Percentiles rank a stretch among this genome's conserved stretches.
These are phyloP conservation scores for Bacterosira constricta DNA, from an alignment of 108 stramenopile genomes.

Conservation along the genomic window DNA sequence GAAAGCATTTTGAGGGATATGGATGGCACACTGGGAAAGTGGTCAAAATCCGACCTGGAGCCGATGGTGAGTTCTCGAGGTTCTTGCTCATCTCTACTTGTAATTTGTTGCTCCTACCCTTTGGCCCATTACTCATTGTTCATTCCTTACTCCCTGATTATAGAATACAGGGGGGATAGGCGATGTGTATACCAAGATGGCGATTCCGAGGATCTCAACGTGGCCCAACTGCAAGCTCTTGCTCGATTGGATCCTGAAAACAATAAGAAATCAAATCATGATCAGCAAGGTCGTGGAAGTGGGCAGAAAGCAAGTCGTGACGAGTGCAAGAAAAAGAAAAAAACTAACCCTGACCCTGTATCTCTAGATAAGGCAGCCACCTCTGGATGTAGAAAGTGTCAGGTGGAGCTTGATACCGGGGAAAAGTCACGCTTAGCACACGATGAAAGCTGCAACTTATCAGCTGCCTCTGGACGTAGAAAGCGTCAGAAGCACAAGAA, in stretches of 20 bases:
- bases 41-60: constrained; percentile 13
- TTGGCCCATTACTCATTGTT: neutral
- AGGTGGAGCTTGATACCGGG: too few relatives aligned
- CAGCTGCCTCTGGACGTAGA: too few relatives aligned
- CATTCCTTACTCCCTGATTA: neutral
- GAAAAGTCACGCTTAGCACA: too few relatives aligned
- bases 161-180: constrained; percentile 11
- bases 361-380: too few relatives aligned
- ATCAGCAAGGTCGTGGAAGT: neutral
- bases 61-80: constrained; percentile 12
- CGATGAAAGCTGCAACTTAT: too few relatives aligned
- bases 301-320: too few relatives aligned
- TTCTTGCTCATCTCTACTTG: neutral
- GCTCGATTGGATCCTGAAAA: neutral
- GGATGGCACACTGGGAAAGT: constrained; percentile 17
- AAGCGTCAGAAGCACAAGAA: too few relatives aligned
- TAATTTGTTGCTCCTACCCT: too few relatives aligned
- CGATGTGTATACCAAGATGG: constrained; percentile 35
- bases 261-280: neutral
- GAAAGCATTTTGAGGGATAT: constrained; percentile 8
- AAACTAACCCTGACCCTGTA: too few relatives aligned
- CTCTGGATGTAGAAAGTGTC: too few relatives aligned
- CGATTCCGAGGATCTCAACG: constrained; percentile 27
- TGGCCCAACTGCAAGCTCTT: constrained; percentile 6
- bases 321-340: constrained; percentile 12